Evolutionary conservation across 495 filamentous ascomycete species (phyloP).

Genomic region (Trichoderma orchidacearum): DNA sequence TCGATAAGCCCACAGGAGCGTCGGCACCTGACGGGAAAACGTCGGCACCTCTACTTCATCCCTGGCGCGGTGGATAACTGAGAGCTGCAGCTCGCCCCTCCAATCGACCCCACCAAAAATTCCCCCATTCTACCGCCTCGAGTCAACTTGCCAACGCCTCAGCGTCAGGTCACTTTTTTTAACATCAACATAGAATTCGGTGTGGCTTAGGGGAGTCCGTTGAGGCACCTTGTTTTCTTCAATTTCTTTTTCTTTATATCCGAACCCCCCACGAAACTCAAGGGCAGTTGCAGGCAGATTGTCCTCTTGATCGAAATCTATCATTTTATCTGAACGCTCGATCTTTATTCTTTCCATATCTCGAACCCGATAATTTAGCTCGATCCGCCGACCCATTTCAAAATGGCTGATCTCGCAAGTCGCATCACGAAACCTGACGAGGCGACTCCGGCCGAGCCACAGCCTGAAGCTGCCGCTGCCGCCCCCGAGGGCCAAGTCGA

Average conservation of each 20-base stretch:
- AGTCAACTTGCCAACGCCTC: too few relatives aligned
- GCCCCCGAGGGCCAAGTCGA: conserved; percentile 31
- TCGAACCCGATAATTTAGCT: conserved; percentile 1
- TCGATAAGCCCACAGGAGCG: too few relatives aligned
- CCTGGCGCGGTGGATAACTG: neutral
- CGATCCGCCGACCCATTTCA: neutral
- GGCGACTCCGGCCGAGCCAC: conserved; percentile 18
- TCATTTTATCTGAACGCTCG: neutral
- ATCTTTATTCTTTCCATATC: neutral
- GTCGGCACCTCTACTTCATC: neutral
- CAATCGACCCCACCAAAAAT: conserved; percentile 7
- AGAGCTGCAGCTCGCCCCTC: neutral
- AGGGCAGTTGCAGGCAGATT: neutral
- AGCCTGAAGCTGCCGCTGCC: conserved; percentile 14
- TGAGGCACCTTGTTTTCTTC: neutral
- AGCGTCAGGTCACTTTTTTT: neutral
- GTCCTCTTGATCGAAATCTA: neutral
- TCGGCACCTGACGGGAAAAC: neutral
- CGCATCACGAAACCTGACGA: conserved; percentile 38
- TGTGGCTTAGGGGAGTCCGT: neutral
- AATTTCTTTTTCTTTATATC: neutral
- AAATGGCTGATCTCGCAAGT: conserved; percentile 44
- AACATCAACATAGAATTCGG: neutral
- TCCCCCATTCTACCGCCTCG: neutral
- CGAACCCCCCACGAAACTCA: neutral